Evolutionary conservation across 768 basidiomycete species (phyloP), one percentile per base, ranked within the genome.

Genomic region (Mycena metata): DNA sequence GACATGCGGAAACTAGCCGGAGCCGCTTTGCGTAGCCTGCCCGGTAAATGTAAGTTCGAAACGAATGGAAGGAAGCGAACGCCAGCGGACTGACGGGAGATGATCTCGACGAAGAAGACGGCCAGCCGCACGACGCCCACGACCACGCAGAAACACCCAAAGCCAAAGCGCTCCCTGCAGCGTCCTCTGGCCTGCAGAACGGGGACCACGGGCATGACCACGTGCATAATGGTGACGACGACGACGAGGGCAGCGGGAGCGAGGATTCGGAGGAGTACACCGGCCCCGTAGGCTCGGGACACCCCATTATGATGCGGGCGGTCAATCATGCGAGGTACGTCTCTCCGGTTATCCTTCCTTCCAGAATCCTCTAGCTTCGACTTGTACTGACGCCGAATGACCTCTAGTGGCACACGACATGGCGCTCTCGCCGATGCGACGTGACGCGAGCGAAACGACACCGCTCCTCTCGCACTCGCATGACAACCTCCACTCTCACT

Each of bases 341-440:
- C n/a, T n/a, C n/a, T n/a, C n/a, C n/a, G n/a, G 88, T 83, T 71
- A 86, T 90, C 91, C 1, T 77, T 95, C 8, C 94, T 91, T 23
- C 17, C 17, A 7, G 9, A n/a, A n/a, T 17, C 16, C 6, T 13
- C n/a, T n/a, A n/a, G n/a, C n/a, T n/a, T n/a, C n/a, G n/a, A n/a
- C n/a, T n/a, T n/a, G n/a, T n/a, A n/a, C n/a, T n/a, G n/a, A n/a
- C n/a, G n/a, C n/a, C n/a, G n/a, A n/a, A n/a, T n/a, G n/a, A n/a
- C n/a, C n/a, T n/a, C n/a, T n/a, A n/a, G n/a, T 93, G 19, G 97
- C 96, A 12, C 87, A 96, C 69, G 92, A 96, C 52, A 89, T 96
- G 11, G 90, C 90, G 1, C 84, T 77, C 41, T 36, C 36, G 12
- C 36, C 36, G 7, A 36, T 13, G 72, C 76, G 60, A 67, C 72